Percentiles rank a stretch among this genome's conserved stretches.
Evolutionary conservation across 345 rosid species (phyloP).

Genomic region (Geranium brycei): DNA sequence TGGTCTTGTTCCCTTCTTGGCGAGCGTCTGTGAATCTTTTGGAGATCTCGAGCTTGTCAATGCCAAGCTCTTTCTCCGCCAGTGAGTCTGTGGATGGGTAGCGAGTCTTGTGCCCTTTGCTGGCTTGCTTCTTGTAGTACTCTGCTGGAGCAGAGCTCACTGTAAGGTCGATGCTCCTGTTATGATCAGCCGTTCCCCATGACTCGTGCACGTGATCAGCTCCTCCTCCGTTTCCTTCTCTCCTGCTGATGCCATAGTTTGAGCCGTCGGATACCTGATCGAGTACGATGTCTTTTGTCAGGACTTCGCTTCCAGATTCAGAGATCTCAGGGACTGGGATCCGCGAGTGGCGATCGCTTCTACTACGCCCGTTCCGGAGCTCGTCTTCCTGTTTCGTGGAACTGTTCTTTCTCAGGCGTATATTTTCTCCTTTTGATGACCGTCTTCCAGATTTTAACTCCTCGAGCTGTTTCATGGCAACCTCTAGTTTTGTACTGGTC

Average conservation of each 20-base stretch:
- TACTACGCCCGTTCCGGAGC: conserved; percentile 7
- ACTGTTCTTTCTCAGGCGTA: conserved; percentile 20
- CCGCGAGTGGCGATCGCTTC: conserved; percentile 21
- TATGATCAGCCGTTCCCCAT: conserved; percentile 35
- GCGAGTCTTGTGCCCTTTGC: conserved; percentile 27
- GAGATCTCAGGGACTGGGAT: conserved; percentile 32
- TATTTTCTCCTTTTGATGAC: conserved; percentile 13
- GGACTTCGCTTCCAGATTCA: conserved; percentile 41
- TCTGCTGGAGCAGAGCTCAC: conserved; percentile 27
- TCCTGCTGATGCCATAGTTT: conserved; percentile 56
- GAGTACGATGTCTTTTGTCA: conserved; percentile 87
- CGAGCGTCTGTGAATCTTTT: conserved; percentile 41
- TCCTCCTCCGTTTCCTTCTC: conserved; percentile 33
- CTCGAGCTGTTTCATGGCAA: conserved; percentile 39
- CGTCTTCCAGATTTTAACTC: conserved; percentile 29
- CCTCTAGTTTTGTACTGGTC: conserved; percentile 44
- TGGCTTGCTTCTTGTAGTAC: conserved; percentile 8
- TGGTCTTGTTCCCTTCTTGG: conserved; percentile 46
- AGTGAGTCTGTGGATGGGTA: conserved; percentile 41
- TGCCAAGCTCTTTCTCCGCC: conserved; percentile 52
- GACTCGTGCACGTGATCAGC: conserved; percentile 42
- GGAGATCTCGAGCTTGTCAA: conserved; percentile 65
- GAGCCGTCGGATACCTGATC: conserved; percentile 87
- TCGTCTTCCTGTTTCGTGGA: conserved; percentile 22
- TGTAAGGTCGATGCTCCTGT: conserved; percentile 26